phyloP scores from a whole-genome alignment of 169 alveolate species.

The Neospora caninum region DNA sequence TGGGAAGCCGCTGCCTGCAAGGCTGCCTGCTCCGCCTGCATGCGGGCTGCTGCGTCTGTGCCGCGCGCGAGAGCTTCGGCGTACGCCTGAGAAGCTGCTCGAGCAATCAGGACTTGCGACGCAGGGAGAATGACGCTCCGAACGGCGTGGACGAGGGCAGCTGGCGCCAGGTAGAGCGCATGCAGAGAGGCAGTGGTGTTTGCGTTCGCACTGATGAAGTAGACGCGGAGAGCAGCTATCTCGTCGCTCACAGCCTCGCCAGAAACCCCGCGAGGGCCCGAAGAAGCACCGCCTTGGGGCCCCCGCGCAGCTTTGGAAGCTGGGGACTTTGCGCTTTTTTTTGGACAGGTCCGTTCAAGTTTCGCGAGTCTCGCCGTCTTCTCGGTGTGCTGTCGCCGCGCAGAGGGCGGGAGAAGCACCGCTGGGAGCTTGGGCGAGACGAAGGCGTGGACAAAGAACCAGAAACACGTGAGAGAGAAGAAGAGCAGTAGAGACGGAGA shows the following conservation, averaged over 20 bases:
- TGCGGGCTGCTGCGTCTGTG: neutral
- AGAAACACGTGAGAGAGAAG: neutral
- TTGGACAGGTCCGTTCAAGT: neutral
- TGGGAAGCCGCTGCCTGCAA: neutral
- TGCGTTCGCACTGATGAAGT: neutral
- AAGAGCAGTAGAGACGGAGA: neutral
- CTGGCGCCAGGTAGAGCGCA: constrained; percentile 12
- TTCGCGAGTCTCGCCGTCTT: neutral
- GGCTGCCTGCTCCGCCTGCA: neutral
- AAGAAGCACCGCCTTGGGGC: too few species aligned
- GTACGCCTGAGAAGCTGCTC: neutral
- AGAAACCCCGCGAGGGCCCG: too few species aligned
- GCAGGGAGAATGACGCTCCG: neutral
- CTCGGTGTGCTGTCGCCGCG: neutral
- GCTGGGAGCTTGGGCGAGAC: neutral
- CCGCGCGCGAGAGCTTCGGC: neutral
- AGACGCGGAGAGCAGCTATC: neutral
- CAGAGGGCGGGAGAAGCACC: constrained; percentile 1
- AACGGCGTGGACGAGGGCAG: constrained; percentile 23
- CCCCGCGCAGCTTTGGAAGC: neutral
- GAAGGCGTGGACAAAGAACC: constrained; percentile 18
- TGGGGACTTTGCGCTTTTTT: neutral
- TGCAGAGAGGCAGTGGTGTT: neutral
- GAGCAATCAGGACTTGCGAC: neutral
- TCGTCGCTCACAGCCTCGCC: neutral